Base-by-base conservation (phyloP, 2,329 filamentous ascomycete genomes). In the Pseudogymnoascus verrucosus region DNA sequence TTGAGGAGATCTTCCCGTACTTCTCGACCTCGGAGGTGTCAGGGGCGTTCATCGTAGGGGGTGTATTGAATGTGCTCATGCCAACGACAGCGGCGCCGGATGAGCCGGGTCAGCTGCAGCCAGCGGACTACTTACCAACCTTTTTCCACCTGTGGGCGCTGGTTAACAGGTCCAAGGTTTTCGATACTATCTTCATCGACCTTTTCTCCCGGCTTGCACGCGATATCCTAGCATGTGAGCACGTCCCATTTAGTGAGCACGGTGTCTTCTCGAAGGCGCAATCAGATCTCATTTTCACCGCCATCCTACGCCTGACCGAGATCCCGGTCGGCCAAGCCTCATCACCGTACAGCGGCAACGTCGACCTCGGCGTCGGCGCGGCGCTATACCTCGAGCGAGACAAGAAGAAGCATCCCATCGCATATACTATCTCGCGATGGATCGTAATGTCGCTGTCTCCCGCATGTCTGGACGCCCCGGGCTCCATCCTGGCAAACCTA, bases 131-230 rank as follows among this genome's bases (percentile, higher is more conserved):
- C 71, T 79, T 98, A 37, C 95, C 95, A 2, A 96, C 93, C 0
- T 89, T 96, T 70, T 99, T 99, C 79, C 95, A 99, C 75, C 78
- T 98, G 1, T 99, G 95, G 95, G 95, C 93, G 1, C 81, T 98
- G 44, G 87, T 98, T 68, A 95, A 91, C 69, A 84, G 96, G 61
- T 98, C 93, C 0, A 95, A 91, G 75, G 83, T 87, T 3, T 89
- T 95, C 66, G 95, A 99, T 75, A 84, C 90, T 64, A 89, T 89
- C 67, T 93, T 96, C 71, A 84, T 98, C 67, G 95, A 99, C 75
- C 84, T 96, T 34, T 85, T 96, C 67, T 98, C 95, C 11, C 84
- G 95, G 62, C 79, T 97, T 71, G 89, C 93, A 1, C 82, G 93
- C 67, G 95, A 99, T 74, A 90, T 90, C 64, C 77, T 99, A 64